These are phyloP conservation scores for Boletellus ananas DNA, from an alignment of 768 basidiomycete species.

Conservation along the genomic window DNA sequence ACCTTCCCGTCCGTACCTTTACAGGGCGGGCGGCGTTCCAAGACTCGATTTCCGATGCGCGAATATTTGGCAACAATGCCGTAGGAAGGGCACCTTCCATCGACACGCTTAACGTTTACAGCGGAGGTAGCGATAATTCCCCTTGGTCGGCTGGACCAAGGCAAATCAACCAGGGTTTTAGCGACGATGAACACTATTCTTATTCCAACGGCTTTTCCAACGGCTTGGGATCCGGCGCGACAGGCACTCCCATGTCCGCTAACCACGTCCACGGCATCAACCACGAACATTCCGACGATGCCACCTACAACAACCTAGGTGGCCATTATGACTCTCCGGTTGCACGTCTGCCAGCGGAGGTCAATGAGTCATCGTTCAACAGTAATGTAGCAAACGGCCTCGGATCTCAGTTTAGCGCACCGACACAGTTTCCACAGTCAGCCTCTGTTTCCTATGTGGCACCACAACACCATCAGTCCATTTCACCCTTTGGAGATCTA, in stretches of 20 bases:
- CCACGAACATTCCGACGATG: slow-evolving; percentile 28
- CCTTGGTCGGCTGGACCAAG: slow-evolving; percentile 35
- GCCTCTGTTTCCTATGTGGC: slow-evolving; percentile 17
- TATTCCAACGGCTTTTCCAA: slow-evolving; percentile 28
- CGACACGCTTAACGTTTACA: slow-evolving; percentile 40
- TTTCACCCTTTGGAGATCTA: slow-evolving; percentile 23
- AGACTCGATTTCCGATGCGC: slow-evolving; percentile 40
- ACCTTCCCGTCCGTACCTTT: slow-evolving; percentile 32
- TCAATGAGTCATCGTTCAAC: slow-evolving; percentile 23
- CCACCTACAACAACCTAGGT: slow-evolving; percentile 18
- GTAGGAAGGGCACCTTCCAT: slow-evolving; percentile 32
- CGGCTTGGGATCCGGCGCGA: slow-evolving; percentile 15
- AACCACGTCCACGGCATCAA: slow-evolving; percentile 21
- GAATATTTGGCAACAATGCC: slow-evolving; percentile 31
- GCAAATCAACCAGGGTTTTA: slow-evolving; percentile 18
- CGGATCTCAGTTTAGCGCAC: slow-evolving; percentile 19
- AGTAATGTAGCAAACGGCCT: slow-evolving; percentile 14
- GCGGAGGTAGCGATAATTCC: slow-evolving; percentile 25
- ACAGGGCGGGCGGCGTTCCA: slow-evolving; percentile 37
- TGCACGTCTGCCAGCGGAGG: slow-evolving; percentile 21
- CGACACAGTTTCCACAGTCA: slow-evolving; percentile 19
- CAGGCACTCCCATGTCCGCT: slow-evolving; percentile 16
- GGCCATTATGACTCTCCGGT: slow-evolving; percentile 22
- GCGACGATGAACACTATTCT: slow-evolving; percentile 19
- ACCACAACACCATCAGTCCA: slow-evolving; percentile 19